Evolutionary conservation across 2,329 filamentous ascomycete genomes (phyloP).

Genomic region (Meredithiella fracta): DNA sequence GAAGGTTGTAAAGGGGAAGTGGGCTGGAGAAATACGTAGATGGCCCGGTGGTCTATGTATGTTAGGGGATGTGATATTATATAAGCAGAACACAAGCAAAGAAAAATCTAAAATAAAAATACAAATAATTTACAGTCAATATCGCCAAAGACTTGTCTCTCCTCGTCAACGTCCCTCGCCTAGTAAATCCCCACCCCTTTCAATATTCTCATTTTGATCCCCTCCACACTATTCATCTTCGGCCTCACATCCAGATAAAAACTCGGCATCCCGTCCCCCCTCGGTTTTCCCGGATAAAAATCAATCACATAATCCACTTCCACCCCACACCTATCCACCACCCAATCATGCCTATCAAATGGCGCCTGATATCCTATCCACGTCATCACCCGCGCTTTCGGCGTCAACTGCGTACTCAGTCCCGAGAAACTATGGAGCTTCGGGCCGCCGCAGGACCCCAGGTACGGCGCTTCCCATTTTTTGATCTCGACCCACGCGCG

Average conservation of each 20-base stretch:
- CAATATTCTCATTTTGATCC: conserved; percentile 47
- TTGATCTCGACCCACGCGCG: conserved; percentile 86
- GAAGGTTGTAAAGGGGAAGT: conserved; percentile 8
- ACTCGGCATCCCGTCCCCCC: conserved; percentile 29
- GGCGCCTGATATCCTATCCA: conserved; percentile 76
- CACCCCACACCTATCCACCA: conserved; percentile 77
- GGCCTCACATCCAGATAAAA: conserved; percentile 54
- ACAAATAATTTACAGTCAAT: no score
- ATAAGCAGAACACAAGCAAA: no score
- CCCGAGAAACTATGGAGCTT: conserved; percentile 73
- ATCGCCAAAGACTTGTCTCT: not conserved
- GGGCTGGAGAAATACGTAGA: no score
- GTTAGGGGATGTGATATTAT: no score
- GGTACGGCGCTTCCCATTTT: conserved; percentile 63
- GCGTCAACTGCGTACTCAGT: conserved; percentile 51
- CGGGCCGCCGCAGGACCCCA: conserved; percentile 51
- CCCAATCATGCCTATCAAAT: conserved; percentile 95
- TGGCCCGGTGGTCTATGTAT: no score
- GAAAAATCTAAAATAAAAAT: no score
- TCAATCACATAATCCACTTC: conserved; percentile 93
- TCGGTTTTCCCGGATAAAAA: conserved; percentile 64
- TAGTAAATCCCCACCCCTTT: conserved; percentile 34
- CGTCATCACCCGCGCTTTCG: conserved; percentile 67
- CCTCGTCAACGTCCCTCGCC: conserved; percentile 6
- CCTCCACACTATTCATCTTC: conserved; percentile 52